These are phyloP conservation scores for Stenogyne calaminthoides DNA, from an alignment of 305 asterid genomes.

Conservation along the genomic window DNA sequence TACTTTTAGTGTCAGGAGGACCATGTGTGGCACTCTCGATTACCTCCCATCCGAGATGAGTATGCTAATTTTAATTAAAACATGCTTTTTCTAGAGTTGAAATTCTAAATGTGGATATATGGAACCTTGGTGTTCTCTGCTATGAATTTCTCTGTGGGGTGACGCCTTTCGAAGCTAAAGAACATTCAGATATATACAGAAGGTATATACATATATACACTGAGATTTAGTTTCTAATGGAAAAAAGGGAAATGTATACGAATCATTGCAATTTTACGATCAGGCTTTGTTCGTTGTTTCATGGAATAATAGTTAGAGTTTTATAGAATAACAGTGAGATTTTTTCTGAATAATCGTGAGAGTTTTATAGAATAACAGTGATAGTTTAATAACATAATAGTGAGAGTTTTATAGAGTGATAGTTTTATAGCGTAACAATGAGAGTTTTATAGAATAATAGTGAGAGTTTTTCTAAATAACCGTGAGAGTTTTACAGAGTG, in stretches of 20 bases:
- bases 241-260: neutral
- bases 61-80: conserved; percentile 34
- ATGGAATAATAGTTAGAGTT: too few species aligned
- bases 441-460: too few species aligned
- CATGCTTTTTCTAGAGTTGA: neutral
- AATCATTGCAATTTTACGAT: neutral
- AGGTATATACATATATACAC: conserved; percentile 47
- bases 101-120: conserved; percentile 70
- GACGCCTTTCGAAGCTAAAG: conserved; percentile 96
- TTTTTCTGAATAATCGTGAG: too few species aligned
- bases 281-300: neutral
- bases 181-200: conserved; percentile 88
- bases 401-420: too few species aligned
- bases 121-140: conserved; percentile 98
- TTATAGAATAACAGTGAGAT: too few species aligned
- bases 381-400: too few species aligned
- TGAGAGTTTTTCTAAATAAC: too few species aligned
- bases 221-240: neutral
- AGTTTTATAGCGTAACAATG: too few species aligned
- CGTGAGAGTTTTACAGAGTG: too few species aligned
- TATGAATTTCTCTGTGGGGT: conserved; percentile 90
- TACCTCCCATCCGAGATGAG: conserved; percentile 99
- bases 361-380: too few species aligned
- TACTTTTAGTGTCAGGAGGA: conserved; percentile 83
- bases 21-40: conserved; percentile 99